These are phyloP conservation scores for Carpinus viminea DNA, from an alignment of 306 rosid species.

Conservation along the genomic window DNA sequence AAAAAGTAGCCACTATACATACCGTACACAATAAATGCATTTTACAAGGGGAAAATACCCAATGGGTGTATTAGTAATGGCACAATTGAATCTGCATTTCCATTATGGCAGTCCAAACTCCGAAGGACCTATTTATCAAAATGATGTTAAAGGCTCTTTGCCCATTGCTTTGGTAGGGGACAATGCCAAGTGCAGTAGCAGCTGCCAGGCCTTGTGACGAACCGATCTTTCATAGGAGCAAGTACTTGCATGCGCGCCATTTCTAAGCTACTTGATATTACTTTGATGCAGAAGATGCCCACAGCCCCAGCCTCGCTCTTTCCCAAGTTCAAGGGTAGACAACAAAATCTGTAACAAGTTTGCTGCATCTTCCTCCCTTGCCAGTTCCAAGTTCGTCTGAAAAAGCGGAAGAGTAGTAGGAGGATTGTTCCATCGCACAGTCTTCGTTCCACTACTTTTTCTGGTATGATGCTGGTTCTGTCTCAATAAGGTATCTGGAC, in stretches of 20 bases:
- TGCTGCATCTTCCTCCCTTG: constrained; percentile 54
- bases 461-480: constrained; percentile 52
- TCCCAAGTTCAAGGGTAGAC: constrained; percentile 58
- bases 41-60: background rate
- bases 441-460: constrained; percentile 42
- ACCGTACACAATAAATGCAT: background rate
- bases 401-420: constrained; percentile 78
- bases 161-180: background rate
- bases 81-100: background rate
- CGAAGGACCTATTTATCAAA: background rate
- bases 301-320: constrained; percentile 69
- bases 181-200: background rate
- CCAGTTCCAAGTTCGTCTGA: constrained; percentile 75
- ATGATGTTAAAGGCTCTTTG: background rate
- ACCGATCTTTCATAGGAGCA: constrained; percentile 1
- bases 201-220: background rate
- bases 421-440: constrained; percentile 54
- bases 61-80: background rate
- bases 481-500: constrained; percentile 61
- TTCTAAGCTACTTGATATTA: constrained; percentile 40
- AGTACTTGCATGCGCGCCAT: background rate
- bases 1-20: background rate
- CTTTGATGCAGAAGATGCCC: constrained; percentile 72
- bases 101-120: background rate
- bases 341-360: constrained; percentile 55